Base-by-base conservation (phyloP, 768 basidiomycete species). In the Plicaturopsis crispa region DNA sequence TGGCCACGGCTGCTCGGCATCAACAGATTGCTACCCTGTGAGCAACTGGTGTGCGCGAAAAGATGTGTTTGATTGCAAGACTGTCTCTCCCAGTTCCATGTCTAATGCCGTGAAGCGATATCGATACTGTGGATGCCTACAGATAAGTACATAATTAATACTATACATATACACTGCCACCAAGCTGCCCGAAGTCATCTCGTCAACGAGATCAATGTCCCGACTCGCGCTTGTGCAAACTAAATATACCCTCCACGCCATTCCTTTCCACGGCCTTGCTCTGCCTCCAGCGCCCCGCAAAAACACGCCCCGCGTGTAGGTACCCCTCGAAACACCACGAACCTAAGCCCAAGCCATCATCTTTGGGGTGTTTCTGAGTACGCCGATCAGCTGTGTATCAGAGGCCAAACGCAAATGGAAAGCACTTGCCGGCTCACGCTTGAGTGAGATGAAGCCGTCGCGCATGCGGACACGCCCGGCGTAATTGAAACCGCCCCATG, bases 401-500 rank as follows among this genome's bases (percentile, higher is more conserved):
- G 23, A 39, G 23, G 16, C 8, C 17, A 30, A 19, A 42, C 31
- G 12, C 30, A 23, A 36, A 40, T 48, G 37, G 34, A 45, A 40
- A 38, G 23, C 37, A 43, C 73, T 44, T 48, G 82, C 80, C 48
- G 78, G 72, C 58, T 75, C 67, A 52, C 82, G 70, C 53, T 70
- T 72, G 53, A 85, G 60, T 34, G 66, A 62, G 44, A 87, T 69
- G 48, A 66, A 55, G 13, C 83, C 84, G 51, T 82, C 75, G 26
- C 62, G 61, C 19, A 61, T 43, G 23, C 71, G 62, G 32, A 84
- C 66, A 18, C 72, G 62, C 35, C 84, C 84, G 8, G 64, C 61
- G 50, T 79, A 75, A 41, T 54, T 67, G 55, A 73, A 84, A 8
- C 74, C 72, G 4, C 76, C 80, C 81, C 84, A 87, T 6, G 78